Evolutionary conservation across 441 rosid species (phyloP), one percentile per base, ranked within the genome.

Genomic region (Eutrema salsugineum): DNA sequence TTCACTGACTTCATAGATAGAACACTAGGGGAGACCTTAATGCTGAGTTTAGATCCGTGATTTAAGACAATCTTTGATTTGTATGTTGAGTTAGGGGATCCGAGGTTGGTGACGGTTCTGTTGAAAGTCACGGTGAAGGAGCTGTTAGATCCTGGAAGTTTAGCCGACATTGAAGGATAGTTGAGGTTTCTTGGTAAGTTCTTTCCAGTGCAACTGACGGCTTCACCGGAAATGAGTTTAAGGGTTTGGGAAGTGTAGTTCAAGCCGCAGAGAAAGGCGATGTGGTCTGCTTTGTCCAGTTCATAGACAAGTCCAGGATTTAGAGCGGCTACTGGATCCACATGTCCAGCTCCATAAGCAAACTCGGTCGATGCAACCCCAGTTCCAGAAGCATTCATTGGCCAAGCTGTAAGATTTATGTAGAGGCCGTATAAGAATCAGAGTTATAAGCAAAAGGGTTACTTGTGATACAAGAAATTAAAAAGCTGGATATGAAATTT

Each of bases 1-100:
- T 69, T 71, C 27, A 76, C 2, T 17, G 72, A 36, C 20, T 59
- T 55, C 16, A 86, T 77, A 12, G 65, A 49, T 15, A 86, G 78
- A 16, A 71, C 70, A 32, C 15, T 32, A 48, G 83, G 89, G 2
- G 15, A 62, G 12, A 22, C 36, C 10, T 38, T 14, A 6, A 39
- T 5, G 9, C 12, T 35, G 39, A 35, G 39, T 12, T 35, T 35
- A 10, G 39, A 35, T 9, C 12, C 39, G 12, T 35, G 39, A 9
- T 35, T 35, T 35, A 35, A 35, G 39, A 35, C 11, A 9, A 35
- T 4, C 50, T 8, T 46, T 1, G 50, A 46, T 4, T 46, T 46
- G 50, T 46, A 46, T 3, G 50, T 17, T 8, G 50, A 46, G 50
- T 46, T 46, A 0, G 24, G 50, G 11, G 24, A 8, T 8, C 50